Evolutionary conservation across 1,284 basidiomycete species (phyloP).

Genomic region (Pholiota adiposa): DNA sequence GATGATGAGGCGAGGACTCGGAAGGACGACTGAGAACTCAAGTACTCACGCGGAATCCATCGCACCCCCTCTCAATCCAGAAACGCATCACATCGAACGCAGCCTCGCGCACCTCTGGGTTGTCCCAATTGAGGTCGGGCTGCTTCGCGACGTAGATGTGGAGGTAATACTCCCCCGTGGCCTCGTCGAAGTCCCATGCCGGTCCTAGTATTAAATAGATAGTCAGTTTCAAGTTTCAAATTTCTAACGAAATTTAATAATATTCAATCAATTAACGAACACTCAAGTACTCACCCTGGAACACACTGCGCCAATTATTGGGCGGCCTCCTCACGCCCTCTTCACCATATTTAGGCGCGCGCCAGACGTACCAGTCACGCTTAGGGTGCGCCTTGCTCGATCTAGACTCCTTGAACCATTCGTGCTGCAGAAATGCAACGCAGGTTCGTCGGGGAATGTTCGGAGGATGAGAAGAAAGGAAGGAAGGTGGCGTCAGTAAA

Average conservation of each 20-base stretch:
- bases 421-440: slow-evolving; percentile 55
- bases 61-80: slow-evolving; percentile 76
- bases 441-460: neutral
- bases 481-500: neutral
- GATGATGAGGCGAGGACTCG: too few relatives aligned
- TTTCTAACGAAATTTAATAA: too few relatives aligned
- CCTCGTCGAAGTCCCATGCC: slow-evolving; percentile 76
- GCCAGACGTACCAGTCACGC: slow-evolving; percentile 81
- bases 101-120: slow-evolving; percentile 62
- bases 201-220: slow-evolving; percentile 46
- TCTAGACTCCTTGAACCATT: slow-evolving; percentile 75
- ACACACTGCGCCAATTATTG: slow-evolving; percentile 75
- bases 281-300: slow-evolving; percentile 50
- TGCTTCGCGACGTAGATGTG: slow-evolving; percentile 74
- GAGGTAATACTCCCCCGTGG: slow-evolving; percentile 75
- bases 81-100: slow-evolving; percentile 72
- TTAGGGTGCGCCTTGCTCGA: slow-evolving; percentile 62
- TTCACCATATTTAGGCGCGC: slow-evolving; percentile 59
- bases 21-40: neutral
- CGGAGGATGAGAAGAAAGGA: too few relatives aligned
- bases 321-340: slow-evolving; percentile 62
- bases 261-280: neutral
- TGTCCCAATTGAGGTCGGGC: slow-evolving; percentile 84
- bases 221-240: neutral
- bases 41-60: slow-evolving; percentile 68